Percentiles rank a stretch among this genome's conserved stretches.
Evolutionary conservation across 805 yeast genomes (phyloP).

Genomic region (Pichia rugopelliculosa): DNA sequence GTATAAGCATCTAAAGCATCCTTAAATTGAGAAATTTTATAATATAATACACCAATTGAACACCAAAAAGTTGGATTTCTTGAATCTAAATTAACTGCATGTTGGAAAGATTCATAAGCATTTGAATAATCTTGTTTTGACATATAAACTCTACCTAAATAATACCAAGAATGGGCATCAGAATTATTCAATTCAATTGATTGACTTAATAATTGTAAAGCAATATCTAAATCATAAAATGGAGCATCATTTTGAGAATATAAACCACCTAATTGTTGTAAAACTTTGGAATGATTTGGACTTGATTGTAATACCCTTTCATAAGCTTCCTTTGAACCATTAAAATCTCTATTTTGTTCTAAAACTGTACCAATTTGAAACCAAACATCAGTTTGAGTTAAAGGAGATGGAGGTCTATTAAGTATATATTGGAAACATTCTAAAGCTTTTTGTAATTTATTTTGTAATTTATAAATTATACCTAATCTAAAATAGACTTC

Average conservation of each 20-base stretch:
- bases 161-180: constrained; percentile 97
- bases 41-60: constrained; percentile 89
- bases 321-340: constrained; percentile 90
- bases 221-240: constrained; percentile 76
- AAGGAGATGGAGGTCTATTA: constrained; percentile 87
- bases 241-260: constrained; percentile 68
- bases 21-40: constrained; percentile 91
- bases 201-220: constrained; percentile 73
- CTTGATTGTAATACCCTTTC: constrained; percentile 84
- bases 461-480: constrained; percentile 92
- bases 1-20: constrained; percentile 98
- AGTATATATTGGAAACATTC: constrained; percentile 93
- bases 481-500: constrained; percentile 96
- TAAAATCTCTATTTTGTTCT: constrained; percentile 88
- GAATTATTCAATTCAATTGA: constrained; percentile 82
- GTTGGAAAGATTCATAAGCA: constrained; percentile 97
- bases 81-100: constrained; percentile 94
- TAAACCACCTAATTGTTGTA: constrained; percentile 93
- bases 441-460: constrained; percentile 74
- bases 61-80: constrained; percentile 99
- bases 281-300: constrained; percentile 91
- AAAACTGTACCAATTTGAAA: constrained; percentile 95
- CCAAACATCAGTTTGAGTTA: constrained; percentile 97
- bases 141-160: constrained; percentile 95
- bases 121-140: constrained; percentile 89